A percentile compares a stretch with the other conserved stretches of the same genome.
Conservation (phyloP, 2,329 filamentous ascomycete species). For the Aureobasidium leucospermi region DNA sequence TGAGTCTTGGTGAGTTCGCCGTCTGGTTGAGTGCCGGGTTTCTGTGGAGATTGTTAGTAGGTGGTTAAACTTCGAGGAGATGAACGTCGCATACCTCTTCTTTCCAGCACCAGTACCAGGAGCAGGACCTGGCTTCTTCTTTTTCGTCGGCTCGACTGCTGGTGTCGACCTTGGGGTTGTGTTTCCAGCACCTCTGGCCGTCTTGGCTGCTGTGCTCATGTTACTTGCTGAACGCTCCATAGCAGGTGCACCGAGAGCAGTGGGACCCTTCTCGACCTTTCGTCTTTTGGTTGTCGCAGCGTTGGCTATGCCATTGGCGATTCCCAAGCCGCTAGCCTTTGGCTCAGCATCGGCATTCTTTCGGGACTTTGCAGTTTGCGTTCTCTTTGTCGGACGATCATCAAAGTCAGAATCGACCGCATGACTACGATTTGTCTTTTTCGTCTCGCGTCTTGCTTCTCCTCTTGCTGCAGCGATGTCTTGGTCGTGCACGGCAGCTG, state of each 20-base stretch:
- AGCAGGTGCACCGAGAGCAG: conserved; percentile 32
- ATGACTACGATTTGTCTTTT: conserved; percentile 55
- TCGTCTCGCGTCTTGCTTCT: conserved; percentile 71
- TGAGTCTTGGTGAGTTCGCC: conserved; percentile 52
- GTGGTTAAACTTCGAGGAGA: no score
- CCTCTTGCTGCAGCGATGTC: conserved; percentile 75
- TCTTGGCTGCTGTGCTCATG: conserved; percentile 33
- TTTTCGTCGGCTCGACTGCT: conserved; percentile 56
- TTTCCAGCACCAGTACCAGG: conserved; percentile 57
- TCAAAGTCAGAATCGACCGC: conserved; percentile 75
- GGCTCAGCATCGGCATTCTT: conserved; percentile 49
- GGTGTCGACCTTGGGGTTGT: conserved; percentile 64
- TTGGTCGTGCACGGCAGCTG: conserved; percentile 68
- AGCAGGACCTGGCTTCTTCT: conserved; percentile 57
- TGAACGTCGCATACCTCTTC: conserved; percentile 59
- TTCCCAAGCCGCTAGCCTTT: conserved; percentile 44
- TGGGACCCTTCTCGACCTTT: conserved; percentile 62
- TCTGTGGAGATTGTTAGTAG: conserved; percentile 17
- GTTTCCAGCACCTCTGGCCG: conserved; percentile 23
- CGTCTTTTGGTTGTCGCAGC: conserved; percentile 62
- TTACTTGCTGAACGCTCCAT: conserved; percentile 64
- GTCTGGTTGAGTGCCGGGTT: conserved; percentile 42
- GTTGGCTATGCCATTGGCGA: conserved; percentile 48
- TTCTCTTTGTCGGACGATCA: conserved; percentile 59
- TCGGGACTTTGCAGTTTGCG: conserved; percentile 52